Evolutionary conservation across 192 early-diverging fungal genomes (phyloP), one percentile per base, ranked within the genome.

Genomic region (Backusella tuberculispora): DNA sequence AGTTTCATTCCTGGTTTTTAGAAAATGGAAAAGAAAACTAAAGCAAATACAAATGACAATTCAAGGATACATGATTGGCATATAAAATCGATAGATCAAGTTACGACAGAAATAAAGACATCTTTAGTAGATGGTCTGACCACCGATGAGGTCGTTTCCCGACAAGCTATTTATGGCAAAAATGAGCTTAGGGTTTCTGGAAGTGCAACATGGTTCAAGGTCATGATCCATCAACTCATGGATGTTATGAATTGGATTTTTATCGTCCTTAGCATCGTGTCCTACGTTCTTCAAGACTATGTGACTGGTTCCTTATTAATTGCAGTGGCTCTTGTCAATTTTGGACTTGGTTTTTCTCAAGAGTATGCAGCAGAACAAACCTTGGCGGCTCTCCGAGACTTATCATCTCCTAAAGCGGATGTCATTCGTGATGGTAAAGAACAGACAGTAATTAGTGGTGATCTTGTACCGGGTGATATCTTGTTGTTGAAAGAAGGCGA

Each of bases 351-450:
- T 12, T 97, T 98, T 74, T 86, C 92, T 5, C 97, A 99, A 85
- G 97, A 99, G 76, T 98, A 91, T 87, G 92, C 94, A 70, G 97
- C 97, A 5, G 94, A 91, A 72, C 92, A 95, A 76, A 95, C 97
- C 4, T 85, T 98, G 86, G 95, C 96, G 76, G 94, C 97, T 29
- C 83, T 98, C 41, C 84, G 94, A 47, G 92, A 92, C 47, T 84
- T 98, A 76, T 89, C 91, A 13, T 95, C 96, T 3, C 95, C 96
- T 4, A 90, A 88, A 64, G 92, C 95, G 9, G 87, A 88, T 34
- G 95, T 98, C 19, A 85, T 98, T 77, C 94, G 97, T 46, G 94
- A 93, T 63, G 95, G 94, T n/a, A 85, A 84, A 56, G 86, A 90
- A 78, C 75, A 84, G 15, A 83, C 87, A 6, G 82, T 97, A 34